A percentile compares a stretch with the other conserved stretches of the same genome.
phyloP scores from a whole-genome alignment of 805 yeast species.

The Diddensiella santjacobensis region DNA sequence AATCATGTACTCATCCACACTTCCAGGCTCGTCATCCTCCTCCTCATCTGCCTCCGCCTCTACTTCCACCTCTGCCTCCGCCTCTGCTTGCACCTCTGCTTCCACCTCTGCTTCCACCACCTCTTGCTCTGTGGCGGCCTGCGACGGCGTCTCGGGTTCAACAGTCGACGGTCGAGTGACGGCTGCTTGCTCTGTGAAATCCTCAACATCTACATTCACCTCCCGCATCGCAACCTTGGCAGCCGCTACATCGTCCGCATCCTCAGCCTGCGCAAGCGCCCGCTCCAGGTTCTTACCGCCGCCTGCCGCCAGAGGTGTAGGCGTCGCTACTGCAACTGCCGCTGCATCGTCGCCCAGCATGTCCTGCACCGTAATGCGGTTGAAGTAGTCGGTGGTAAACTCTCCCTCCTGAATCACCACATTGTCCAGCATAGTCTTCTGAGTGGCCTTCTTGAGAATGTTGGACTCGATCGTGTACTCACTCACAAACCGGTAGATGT shows the following conservation, averaged over 20 bases:
- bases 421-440: conserved; percentile 87
- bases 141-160: conserved; percentile 25
- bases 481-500: conserved; percentile 91
- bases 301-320: not conserved
- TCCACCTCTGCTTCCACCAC: not conserved
- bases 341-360: conserved; percentile 58
- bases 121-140: conserved; percentile 20
- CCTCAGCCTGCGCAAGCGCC: conserved; percentile 88
- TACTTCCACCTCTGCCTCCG: conserved; percentile 7
- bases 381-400: conserved; percentile 94
- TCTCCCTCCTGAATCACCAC: conserved; percentile 98
- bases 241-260: conserved; percentile 71
- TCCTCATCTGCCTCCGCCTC: conserved; percentile 9
- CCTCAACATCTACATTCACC: conserved; percentile 77
- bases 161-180: conserved; percentile 6
- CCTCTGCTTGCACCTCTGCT: conserved; percentile 4
- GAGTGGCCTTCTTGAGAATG: conserved; percentile 89
- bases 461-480: conserved; percentile 96
- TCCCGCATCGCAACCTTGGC: conserved; percentile 87
- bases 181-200: conserved; percentile 56
- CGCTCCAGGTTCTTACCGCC: conserved; percentile 49
- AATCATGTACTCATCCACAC: conserved; percentile 95
- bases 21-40: conserved; percentile 48
- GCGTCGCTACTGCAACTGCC: conserved; percentile 26
- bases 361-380: conserved; percentile 81